A percentile compares a stretch with the other conserved stretches of the same genome.
Conservation (phyloP, 2,329 filamentous ascomycete species). For the Sporothrix protearum region DNA sequence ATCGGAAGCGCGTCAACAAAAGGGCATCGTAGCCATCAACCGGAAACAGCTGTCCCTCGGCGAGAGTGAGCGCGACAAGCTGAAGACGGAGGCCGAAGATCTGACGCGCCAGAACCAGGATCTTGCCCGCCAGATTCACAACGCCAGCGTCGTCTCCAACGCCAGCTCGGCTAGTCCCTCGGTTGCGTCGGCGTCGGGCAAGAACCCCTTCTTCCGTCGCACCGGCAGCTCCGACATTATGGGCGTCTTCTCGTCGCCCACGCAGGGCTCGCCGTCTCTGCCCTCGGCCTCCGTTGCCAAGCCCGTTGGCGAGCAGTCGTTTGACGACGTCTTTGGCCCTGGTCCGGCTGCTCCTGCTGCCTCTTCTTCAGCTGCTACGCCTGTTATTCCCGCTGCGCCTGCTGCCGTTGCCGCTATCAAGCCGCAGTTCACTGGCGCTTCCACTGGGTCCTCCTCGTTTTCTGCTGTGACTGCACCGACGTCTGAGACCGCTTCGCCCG, state of each 20-base stretch:
- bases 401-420: constrained; percentile 45
- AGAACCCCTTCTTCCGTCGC: constrained; percentile 91
- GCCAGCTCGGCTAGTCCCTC: constrained; percentile 62
- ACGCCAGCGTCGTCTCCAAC: constrained; percentile 47
- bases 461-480: constrained; percentile 52
- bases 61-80: constrained; percentile 82
- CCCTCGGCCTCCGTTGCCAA: constrained; percentile 35
- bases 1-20: constrained; percentile 89
- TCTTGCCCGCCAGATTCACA: constrained; percentile 47
- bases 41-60: constrained; percentile 93
- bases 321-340: constrained; percentile 83
- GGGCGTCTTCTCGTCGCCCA: constrained; percentile 50
- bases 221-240: constrained; percentile 60
- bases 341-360: constrained; percentile 44
- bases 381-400: constrained; percentile 35
- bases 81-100: constrained; percentile 73
- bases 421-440: constrained; percentile 57
- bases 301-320: constrained; percentile 61
- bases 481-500: constrained; percentile 52
- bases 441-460: constrained; percentile 53
- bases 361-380: not conserved
- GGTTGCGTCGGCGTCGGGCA: constrained; percentile 66
- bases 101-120: constrained; percentile 62
- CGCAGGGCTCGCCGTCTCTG: constrained; percentile 16
- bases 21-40: constrained; percentile 94